Evolutionary conservation across 1,139 yeast genomes (phyloP), one percentile per base, ranked within the genome.

Genomic region (Saccharomycopsis hybrid): DNA sequence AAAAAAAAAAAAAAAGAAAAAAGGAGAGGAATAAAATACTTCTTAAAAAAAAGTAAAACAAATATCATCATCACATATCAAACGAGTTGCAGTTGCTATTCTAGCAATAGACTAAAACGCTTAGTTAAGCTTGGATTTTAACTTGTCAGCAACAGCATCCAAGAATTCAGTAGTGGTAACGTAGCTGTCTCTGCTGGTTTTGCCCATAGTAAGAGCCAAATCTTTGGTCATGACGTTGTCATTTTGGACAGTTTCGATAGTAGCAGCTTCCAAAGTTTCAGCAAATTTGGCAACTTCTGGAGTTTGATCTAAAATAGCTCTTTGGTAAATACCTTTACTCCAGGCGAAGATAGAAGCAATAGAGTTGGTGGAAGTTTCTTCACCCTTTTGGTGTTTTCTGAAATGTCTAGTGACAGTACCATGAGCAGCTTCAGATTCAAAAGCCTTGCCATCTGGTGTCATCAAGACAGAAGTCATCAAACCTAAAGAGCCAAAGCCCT

Each of bases 371-470:
- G 89, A 82, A 11, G 94, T 85, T 64, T 83, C 90, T 65, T 84
- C 82, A 54, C 94, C 94, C 65, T 80, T 82, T 69, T 85, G 92
- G 63, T 82, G 83, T 68, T 79, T 85, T 77, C 92, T 83, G 70
- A 72, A 85, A 65, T 85, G 94, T 77, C 94, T 80, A 33, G 94
- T 85, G 58, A 85, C 94, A 4, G 94, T 85, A 58, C 94, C 94
- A 62, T 85, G 94, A 40, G 94, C 94, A 55, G 94, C 94, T 68
- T 85, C 94, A 53, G 85, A 73, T 67, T 85, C 92, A 62, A 81
- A 85, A 13, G 90, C 78, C 67, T 83, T 82, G 39, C 94, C 94
- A 67, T 85, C 92, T 53, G 94, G 89, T n/a, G 92, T 82, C 69
- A 84, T 81, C 59, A 85, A 74, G 13, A 82, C 88, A 2, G 92